Base-by-base conservation (phyloP, 1,139 yeast genomes). In the Kodamaea alishanica region DNA sequence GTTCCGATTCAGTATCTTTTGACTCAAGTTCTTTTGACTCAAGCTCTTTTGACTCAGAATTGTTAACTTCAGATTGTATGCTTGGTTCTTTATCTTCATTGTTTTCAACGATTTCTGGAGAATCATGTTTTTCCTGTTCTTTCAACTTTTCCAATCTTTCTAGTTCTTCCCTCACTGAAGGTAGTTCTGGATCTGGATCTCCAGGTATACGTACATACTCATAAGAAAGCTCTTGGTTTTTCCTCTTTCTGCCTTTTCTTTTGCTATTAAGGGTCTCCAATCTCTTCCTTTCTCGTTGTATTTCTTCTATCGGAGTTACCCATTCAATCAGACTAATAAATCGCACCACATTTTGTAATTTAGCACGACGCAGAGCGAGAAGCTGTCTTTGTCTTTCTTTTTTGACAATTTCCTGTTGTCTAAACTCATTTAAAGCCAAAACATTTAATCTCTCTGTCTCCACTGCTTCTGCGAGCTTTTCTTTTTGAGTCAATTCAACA, bases 371-470 rank as follows among this genome's bases (percentile, higher is more conserved):
- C 56, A 84, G 83, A 43, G 79, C 70, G 59, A 86, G 76, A 44
- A 85, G 66, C 31, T 84, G 88, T 42, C 90, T 67, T 54, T 90
- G 90, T 39, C 76, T 75, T 57, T 83, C 83, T 58, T 87, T 88
- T 54, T 87, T 84, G 33, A 80, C 83, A 33, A 84, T 70, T 58
- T 92, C 98, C 56, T 87, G 92, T 51, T 90, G 94, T 51, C 83
- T 78, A 54, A 86, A 90, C 52, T 75, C 71, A 45, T 85, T 79
- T 47, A 92, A 68, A 3, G 97, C 84, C 25, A 78, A 69, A 4
- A 80, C 65, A 58, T 94, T 92, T 36, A 76, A 74, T 54, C 76
- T 73, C 58, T 92, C 98, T 0, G 97, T 94, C 49, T 83, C 85
- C 33, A 81, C 70, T 0, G 98, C 97, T 55, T 89, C 95, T 8